Base-by-base conservation (phyloP, 371 early-diverging fungal genomes). In the Mucor lusitanicus region DNA sequence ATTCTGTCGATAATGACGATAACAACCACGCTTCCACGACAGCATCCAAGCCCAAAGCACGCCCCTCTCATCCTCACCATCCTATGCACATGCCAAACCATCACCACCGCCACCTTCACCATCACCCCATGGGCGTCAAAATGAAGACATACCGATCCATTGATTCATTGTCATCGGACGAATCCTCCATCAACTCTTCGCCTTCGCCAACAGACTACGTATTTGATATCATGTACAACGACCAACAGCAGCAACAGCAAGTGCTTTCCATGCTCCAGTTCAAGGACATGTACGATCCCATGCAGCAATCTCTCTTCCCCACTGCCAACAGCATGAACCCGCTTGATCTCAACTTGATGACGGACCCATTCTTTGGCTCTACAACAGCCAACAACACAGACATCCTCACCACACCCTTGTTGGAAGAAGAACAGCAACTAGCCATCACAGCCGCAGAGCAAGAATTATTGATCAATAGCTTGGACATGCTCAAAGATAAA, bases 191-290 rank as follows among this genome's bases (percentile, higher is more conserved):
- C 39, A 75, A 74, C 33, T 74, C 82, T 4, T 81, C 84, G 15
- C 79, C 83, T 30, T 75, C 80, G 2, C 84, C 81, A 33, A 76
- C 70, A 0, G 80, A 84, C 54, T 84, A 78, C 62, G 75, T 84
- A 15, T 74, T 84, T 67, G 84, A 84, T 40, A 73, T 81, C 48
- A 78, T 84, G 76, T 81, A 75, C 42, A 73, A 73, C 7, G 73
- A 72, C 37, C 61, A 68, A 13, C 28, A 54, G 11, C 72, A 71
- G 8, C 72, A 71, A 7, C 67, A 66, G 27, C 71, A 70, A 56
- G 59, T 66, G 3, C 63, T 72, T 8, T 69, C 69, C 1, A 65
- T 73, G 67, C 64, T 73, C 15, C 63, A 67, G 33, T 59, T 71
- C 33, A 73, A 73, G 64, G 70, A 73, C 30, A 39, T 72, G 21